Evolutionary conservation across 352 stramenopile genomes (phyloP).

Genomic region (Halophytophthora polymorphica): DNA sequence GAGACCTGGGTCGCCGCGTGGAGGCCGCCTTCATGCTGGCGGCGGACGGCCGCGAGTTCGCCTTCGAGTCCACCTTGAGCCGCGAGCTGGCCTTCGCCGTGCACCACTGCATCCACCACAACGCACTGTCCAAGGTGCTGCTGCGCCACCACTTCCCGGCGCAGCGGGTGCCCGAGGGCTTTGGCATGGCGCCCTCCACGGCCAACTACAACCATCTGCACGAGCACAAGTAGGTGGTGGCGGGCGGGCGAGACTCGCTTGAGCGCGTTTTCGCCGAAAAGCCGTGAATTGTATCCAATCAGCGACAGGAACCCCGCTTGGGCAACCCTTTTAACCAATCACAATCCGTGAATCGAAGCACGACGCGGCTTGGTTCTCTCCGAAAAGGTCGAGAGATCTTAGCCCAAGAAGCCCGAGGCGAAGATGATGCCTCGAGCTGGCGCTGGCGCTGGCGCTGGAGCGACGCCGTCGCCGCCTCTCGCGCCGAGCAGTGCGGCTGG

Average conservation of each 20-base stretch:
- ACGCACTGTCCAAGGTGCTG: slow-evolving; percentile 75
- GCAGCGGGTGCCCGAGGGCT: slow-evolving; percentile 36
- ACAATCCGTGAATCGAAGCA: no score
- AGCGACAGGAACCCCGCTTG: not conserved
- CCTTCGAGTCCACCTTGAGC: slow-evolving; percentile 66
- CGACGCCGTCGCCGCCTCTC: no score
- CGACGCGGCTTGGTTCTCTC: no score
- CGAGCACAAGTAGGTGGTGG: slow-evolving; percentile 9
- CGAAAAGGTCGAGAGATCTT: no score
- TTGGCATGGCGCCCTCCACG: slow-evolving; percentile 79
- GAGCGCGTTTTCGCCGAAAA: not conserved
- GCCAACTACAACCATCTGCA: slow-evolving; percentile 39
- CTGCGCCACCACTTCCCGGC: slow-evolving; percentile 64
- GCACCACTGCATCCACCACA: slow-evolving; percentile 87
- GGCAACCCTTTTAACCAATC: no score
- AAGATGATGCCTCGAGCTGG: no score
- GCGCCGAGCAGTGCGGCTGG: no score
- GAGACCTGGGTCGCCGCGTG: slow-evolving; percentile 23
- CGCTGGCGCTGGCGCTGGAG: no score
- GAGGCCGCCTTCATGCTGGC: slow-evolving; percentile 78
- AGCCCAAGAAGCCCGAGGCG: no score
- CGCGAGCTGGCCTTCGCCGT: slow-evolving; percentile 82
- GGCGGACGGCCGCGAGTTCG: slow-evolving; percentile 59
- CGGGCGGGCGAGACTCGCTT: not conserved
- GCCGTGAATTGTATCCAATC: not conserved